Conservation (phyloP, 106 monocot species). For the Dactylorhiza incarnata region DNA sequence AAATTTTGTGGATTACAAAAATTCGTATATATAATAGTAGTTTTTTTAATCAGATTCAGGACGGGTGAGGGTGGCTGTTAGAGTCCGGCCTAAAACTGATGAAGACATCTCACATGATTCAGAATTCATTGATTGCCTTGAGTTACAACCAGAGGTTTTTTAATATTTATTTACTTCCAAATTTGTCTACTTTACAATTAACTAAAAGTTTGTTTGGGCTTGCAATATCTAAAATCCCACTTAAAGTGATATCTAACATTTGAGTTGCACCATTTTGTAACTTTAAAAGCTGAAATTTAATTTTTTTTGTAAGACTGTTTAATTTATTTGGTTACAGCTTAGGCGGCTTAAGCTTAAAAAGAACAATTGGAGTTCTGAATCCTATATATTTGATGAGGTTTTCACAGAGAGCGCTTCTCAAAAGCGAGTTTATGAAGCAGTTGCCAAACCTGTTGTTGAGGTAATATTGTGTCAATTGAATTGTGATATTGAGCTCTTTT, state of each 20-base stretch:
- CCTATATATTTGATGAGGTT: slow-evolving; percentile 64
- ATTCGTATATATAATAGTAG: no score
- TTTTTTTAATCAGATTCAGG: slow-evolving; percentile 24
- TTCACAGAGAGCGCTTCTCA: slow-evolving; percentile 60
- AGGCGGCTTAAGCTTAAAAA: slow-evolving; percentile 51
- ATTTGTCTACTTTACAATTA: not conserved
- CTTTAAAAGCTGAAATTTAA: not conserved
- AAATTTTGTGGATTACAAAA: no score
- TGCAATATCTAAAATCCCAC: not conserved
- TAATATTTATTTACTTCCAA: not conserved
- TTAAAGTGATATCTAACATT: not conserved
- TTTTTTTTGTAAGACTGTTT: not conserved
- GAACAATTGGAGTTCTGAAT: slow-evolving; percentile 64
- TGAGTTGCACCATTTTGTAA: not conserved
- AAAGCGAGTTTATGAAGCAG: slow-evolving; percentile 57
- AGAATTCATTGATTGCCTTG: slow-evolving; percentile 43
- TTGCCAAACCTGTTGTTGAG: slow-evolving; percentile 69
- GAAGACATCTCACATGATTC: slow-evolving; percentile 31
- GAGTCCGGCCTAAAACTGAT: slow-evolving; percentile 47
- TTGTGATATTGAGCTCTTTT: not conserved
- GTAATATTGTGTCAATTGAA: slow-evolving; percentile 17
- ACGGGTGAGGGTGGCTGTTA: slow-evolving; percentile 51
- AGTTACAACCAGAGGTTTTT: slow-evolving; percentile 53
- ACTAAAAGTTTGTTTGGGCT: not conserved
- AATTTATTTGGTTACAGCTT: slow-evolving; percentile 26